These are phyloP conservation scores for Zopfia rhizophila DNA, from an alignment of 2,329 filamentous ascomycete genomes.

Conservation along the genomic window DNA sequence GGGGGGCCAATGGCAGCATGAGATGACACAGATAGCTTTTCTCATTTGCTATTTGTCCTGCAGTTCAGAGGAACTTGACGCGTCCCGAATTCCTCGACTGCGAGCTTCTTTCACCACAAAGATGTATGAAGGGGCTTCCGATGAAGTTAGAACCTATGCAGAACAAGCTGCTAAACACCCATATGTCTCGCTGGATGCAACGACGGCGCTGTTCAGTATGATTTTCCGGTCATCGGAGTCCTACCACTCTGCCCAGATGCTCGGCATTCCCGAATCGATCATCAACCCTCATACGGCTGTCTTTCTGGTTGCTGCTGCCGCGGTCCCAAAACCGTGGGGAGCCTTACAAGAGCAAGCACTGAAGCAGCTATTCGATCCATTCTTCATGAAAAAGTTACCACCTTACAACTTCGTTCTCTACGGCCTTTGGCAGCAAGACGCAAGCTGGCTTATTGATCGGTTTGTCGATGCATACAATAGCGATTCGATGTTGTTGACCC, in stretches of 20 bases:
- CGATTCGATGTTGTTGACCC: conserved; percentile 72
- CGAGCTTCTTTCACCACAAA: conserved; percentile 77
- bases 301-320: conserved; percentile 81
- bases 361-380: conserved; percentile 82
- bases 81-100: conserved; percentile 83
- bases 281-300: conserved; percentile 79
- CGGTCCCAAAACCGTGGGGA: conserved; percentile 81
- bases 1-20: conserved; percentile 88
- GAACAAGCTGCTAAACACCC: conserved; percentile 82
- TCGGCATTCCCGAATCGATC: conserved; percentile 68
- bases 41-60: conserved; percentile 86
- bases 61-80: conserved; percentile 79
- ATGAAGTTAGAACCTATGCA: conserved; percentile 68
- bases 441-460: conserved; percentile 82
- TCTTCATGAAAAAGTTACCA: conserved; percentile 79
- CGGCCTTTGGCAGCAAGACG: conserved; percentile 90
- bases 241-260: conserved; percentile 65
- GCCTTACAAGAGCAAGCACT: conserved; percentile 78
- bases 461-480: conserved; percentile 80
- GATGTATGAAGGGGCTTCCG: conserved; percentile 70
- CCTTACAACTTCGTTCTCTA: conserved; percentile 90
- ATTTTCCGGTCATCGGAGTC: conserved; percentile 68
- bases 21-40: conserved; percentile 92
- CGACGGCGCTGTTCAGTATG: conserved; percentile 73
- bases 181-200: conserved; percentile 86